These are phyloP conservation scores for Apiospora arundinis DNA, from an alignment of 2,329 filamentous ascomycete genomes.

Conservation along the genomic window DNA sequence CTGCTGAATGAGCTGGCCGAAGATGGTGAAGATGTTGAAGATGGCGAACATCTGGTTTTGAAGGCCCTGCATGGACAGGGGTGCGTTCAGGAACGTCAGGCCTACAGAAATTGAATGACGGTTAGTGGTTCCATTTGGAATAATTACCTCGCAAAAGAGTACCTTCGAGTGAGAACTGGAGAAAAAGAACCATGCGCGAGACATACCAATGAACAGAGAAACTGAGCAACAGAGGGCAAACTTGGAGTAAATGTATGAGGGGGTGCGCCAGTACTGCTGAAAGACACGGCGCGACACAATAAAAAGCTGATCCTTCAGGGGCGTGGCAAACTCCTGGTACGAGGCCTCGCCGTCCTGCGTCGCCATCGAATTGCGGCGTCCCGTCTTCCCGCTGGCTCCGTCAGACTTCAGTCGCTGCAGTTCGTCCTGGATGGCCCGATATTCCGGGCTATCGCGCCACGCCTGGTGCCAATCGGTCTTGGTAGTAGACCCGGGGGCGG, in stretches of 20 bases:
- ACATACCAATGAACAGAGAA: conserved; percentile 68
- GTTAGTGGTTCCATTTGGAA: not conserved
- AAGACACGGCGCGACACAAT: conserved; percentile 74
- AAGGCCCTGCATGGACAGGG: conserved; percentile 62
- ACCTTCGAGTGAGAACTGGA: conserved; percentile 36
- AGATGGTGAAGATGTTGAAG: conserved; percentile 79
- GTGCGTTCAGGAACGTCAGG: conserved; percentile 2
- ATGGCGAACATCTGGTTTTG: conserved; percentile 77
- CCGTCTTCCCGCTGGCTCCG: not conserved
- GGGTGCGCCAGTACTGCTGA: conserved; percentile 84
- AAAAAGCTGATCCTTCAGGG: conserved; percentile 69
- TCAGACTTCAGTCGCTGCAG: conserved; percentile 21
- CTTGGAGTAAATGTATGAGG: conserved; percentile 80
- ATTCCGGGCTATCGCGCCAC: conserved; percentile 62
- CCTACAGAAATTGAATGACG: not conserved
- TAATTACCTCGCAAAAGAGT: not conserved
- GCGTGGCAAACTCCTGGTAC: conserved; percentile 76
- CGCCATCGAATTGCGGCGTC: not conserved
- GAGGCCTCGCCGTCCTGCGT: conserved; percentile 27
- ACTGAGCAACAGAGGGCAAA: conserved; percentile 56
- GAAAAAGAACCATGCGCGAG: conserved; percentile 45
- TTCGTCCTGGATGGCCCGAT: conserved; percentile 26
- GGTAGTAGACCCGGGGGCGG: conserved; percentile 52
- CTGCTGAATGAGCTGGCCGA: conserved; percentile 72
- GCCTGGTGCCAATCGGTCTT: conserved; percentile 42